phyloP scores from a whole-genome alignment of 495 filamentous ascomycete species.

The Rhizodiscina lignyota region DNA sequence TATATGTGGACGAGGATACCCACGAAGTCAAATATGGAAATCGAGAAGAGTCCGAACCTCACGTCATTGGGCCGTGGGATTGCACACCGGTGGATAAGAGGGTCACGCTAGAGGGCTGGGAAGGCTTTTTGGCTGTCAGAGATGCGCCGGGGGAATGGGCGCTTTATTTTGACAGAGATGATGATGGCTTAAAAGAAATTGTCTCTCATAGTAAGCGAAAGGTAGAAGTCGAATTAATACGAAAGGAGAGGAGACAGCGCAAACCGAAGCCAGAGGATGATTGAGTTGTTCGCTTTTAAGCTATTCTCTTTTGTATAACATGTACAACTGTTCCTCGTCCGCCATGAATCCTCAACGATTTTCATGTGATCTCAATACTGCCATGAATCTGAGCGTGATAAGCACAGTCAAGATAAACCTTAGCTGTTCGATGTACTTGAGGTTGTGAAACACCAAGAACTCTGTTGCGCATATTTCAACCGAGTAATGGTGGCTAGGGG shows the following conservation, averaged over 20 bases:
- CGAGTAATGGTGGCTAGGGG: too few species aligned
- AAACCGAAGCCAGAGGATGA: too few species aligned
- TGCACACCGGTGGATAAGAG: constrained; percentile 39
- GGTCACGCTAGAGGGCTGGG: constrained; percentile 34
- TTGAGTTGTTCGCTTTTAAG: too few species aligned
- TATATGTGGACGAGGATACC: constrained; percentile 43
- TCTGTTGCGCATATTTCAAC: too few species aligned
- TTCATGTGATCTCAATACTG: too few species aligned
- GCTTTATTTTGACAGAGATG: constrained; percentile 40
- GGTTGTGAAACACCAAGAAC: too few species aligned
- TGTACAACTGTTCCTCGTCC: too few species aligned
- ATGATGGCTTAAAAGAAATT: constrained; percentile 27
- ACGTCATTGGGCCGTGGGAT: constrained; percentile 45
- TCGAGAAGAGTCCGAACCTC: constrained; percentile 34
- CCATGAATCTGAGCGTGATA: too few species aligned
- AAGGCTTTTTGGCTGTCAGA: constrained; percentile 39
- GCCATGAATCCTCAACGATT: too few species aligned
- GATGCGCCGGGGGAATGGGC: constrained; percentile 39
- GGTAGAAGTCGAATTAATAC: not conserved
- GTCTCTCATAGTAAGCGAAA: not conserved
- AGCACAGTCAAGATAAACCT: too few species aligned
- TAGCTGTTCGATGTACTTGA: too few species aligned
- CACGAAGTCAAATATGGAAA: constrained; percentile 45
- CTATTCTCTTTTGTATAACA: too few species aligned
- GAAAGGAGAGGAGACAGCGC: not conserved